These are phyloP conservation scores for Saccharomycopsis sp. DNA, from an alignment of 805 yeast species.

Conservation along the genomic window DNA sequence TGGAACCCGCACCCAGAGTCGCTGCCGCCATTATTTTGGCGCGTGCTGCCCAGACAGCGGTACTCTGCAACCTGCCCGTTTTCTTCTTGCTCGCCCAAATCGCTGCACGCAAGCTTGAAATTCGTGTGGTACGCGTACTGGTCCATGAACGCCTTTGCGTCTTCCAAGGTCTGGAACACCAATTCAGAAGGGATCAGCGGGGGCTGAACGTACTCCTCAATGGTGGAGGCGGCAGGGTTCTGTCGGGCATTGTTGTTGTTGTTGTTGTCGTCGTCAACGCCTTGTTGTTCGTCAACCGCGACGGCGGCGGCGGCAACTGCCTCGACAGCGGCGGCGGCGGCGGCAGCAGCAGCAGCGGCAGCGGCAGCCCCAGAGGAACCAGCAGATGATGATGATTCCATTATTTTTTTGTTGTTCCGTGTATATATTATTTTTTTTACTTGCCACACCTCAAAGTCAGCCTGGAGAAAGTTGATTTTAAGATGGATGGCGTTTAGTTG, in stretches of 20 bases:
- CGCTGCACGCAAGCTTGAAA: slow-evolving; percentile 11
- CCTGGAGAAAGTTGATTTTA: neutral
- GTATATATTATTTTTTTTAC: neutral
- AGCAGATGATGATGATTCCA: neutral
- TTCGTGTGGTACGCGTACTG: slow-evolving; percentile 11
- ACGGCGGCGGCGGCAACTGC: slow-evolving; percentile 2
- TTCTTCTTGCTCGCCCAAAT: slow-evolving; percentile 16
- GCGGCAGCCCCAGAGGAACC: slow-evolving; percentile 1
- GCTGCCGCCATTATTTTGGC: too few relatives aligned
- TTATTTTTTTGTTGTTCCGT: neutral
- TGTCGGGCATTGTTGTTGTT: neutral
- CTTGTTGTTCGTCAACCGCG: too few relatives aligned
- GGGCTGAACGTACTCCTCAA: neutral
- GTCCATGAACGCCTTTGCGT: slow-evolving; percentile 9
- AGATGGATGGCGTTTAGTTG: neutral
- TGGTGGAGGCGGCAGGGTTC: neutral
- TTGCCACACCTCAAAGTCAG: neutral
- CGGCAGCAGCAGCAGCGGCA: slow-evolving; percentile 10
- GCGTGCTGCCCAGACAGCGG: too few relatives aligned
- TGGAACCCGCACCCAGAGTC: too few relatives aligned
- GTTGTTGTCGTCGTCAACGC: slow-evolving; percentile 1
- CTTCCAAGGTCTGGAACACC: slow-evolving; percentile 13
- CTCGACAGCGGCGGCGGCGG: slow-evolving; percentile 12
- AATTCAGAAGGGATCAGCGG: slow-evolving; percentile 15
- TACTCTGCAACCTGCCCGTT: too few relatives aligned